Evolutionary conservation across 192 early-diverging fungal genomes (phyloP).

Genomic region (Linnemannia hyalina): DNA sequence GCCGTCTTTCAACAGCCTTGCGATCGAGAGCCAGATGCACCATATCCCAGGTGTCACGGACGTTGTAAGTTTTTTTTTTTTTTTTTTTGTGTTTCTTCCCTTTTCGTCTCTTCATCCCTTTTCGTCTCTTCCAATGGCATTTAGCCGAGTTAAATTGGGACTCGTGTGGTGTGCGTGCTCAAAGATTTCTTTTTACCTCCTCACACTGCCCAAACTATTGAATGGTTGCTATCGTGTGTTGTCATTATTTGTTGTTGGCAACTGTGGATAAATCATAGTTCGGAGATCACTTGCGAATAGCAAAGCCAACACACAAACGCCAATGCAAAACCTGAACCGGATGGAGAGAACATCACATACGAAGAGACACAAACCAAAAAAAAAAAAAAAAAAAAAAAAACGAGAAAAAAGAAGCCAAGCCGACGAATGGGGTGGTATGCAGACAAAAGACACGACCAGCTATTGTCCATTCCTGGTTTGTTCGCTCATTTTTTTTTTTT

Average conservation of each 20-base stretch:
- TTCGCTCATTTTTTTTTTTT: not conserved
- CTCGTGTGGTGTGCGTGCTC: not conserved
- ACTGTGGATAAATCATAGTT: not conserved
- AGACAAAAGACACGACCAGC: not conserved
- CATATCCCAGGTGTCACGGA: conserved; percentile 44
- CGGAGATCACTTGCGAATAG: not conserved
- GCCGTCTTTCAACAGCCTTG: conserved; percentile 55
- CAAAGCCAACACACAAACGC: too few relatives aligned
- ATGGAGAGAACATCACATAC: not conserved
- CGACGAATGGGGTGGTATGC: not conserved
- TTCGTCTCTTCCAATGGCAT: not conserved
- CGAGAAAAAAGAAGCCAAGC: not conserved
- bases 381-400: not conserved
- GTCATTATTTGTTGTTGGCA: not conserved
- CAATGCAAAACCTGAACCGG: not conserved
- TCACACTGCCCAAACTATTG: not conserved
- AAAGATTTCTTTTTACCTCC: not conserved
- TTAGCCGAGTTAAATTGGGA: not conserved
- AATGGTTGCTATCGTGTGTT: not conserved
- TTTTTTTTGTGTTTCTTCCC: not conserved
- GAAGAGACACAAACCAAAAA: not conserved
- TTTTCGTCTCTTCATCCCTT: not conserved
- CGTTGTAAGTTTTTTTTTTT: conserved; percentile 30
- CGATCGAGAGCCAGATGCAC: conserved; percentile 57
- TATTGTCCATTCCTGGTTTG: too few relatives aligned